Percentiles rank a stretch among this genome's conserved stretches.
These are phyloP conservation scores for Arachnomyces sp. DNA, from an alignment of 2,329 filamentous ascomycete genomes.

Conservation along the genomic window DNA sequence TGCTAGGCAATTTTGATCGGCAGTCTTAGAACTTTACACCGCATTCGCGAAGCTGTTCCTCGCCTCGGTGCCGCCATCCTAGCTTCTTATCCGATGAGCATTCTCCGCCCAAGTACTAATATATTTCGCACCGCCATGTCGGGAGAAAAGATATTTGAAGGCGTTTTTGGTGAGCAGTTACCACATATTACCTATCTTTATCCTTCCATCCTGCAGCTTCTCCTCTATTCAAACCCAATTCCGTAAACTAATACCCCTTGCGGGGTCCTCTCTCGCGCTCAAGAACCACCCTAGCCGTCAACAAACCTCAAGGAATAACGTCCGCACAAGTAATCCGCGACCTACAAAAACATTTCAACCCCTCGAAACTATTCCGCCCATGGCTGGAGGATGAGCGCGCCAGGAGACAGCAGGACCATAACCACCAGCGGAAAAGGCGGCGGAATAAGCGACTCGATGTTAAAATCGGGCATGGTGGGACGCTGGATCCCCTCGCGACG, in stretches of 20 bases:
- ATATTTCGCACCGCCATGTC: conserved; percentile 32
- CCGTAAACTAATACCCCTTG: conserved; percentile 9
- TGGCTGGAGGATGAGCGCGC: conserved; percentile 60
- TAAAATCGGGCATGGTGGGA: conserved; percentile 95
- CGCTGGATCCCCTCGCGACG: conserved; percentile 86
- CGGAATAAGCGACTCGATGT: conserved; percentile 60
- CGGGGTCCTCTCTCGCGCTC: conserved; percentile 3
- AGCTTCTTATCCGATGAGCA: not conserved
- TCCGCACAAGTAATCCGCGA: conserved; percentile 88
- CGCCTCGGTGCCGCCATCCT: too few species aligned
- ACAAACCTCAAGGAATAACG: conserved; percentile 80
- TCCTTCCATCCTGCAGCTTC: not conserved
- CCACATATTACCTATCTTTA: conserved; percentile 11
- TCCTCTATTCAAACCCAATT: too few species aligned
- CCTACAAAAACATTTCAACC: conserved; percentile 75
- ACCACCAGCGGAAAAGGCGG: conserved; percentile 54
- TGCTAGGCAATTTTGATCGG: too few species aligned
- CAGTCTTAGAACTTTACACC: too few species aligned
- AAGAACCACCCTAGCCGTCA: conserved; percentile 58
- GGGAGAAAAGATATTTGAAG: conserved; percentile 50
- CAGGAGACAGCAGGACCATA: conserved; percentile 50
- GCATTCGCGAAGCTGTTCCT: too few species aligned
- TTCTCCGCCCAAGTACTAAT: conserved; percentile 18
- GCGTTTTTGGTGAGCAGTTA: conserved; percentile 50
- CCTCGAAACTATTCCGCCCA: conserved; percentile 70